phyloP scores from a whole-genome alignment of 1,284 basidiomycete genomes.

The Kwoniella shivajii region DNA sequence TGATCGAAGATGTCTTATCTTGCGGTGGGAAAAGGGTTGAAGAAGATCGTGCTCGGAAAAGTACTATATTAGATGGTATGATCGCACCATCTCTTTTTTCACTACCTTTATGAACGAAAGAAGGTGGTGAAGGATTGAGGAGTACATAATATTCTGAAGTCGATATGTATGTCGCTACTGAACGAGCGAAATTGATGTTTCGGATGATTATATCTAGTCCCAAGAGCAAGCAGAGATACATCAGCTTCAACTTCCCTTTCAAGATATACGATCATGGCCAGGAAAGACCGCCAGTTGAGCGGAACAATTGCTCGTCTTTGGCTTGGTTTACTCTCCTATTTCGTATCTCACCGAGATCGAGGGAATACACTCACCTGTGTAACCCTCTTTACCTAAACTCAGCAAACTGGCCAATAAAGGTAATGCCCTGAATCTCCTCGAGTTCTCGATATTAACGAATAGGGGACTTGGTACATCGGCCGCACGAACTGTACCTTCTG shows the following conservation, averaged over 20 bases:
- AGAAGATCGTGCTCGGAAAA: slow-evolving; percentile 50
- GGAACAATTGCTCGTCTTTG: too few species aligned
- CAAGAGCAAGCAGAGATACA: background rate
- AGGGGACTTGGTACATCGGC: slow-evolving; percentile 51
- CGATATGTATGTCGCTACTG: slow-evolving; percentile 49
- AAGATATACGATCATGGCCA: too few species aligned
- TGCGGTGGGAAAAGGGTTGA: slow-evolving; percentile 36
- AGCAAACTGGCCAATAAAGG: slow-evolving; percentile 58
- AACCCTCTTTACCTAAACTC: slow-evolving; percentile 55
- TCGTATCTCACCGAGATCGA: too few species aligned
- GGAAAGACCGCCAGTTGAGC: too few species aligned
- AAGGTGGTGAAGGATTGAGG: slow-evolving; percentile 40
- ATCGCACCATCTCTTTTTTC: slow-evolving; percentile 12
- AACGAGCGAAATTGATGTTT: slow-evolving; percentile 55
- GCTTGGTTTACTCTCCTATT: too few species aligned
- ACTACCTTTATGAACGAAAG: background rate
- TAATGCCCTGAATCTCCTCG: slow-evolving; percentile 57
- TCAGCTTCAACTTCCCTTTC: too few species aligned
- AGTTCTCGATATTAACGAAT: slow-evolving; percentile 58
- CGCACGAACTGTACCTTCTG: slow-evolving; percentile 11
- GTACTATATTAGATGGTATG: slow-evolving; percentile 56
- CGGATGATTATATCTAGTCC: slow-evolving; percentile 48
- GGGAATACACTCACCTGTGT: slow-evolving; percentile 38
- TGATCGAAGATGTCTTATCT: slow-evolving; percentile 20
- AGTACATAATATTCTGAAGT: slow-evolving; percentile 46